These are phyloP conservation scores for Wickerhamiella occidentalis DNA, from an alignment of 805 yeast species.

Conservation along the genomic window DNA sequence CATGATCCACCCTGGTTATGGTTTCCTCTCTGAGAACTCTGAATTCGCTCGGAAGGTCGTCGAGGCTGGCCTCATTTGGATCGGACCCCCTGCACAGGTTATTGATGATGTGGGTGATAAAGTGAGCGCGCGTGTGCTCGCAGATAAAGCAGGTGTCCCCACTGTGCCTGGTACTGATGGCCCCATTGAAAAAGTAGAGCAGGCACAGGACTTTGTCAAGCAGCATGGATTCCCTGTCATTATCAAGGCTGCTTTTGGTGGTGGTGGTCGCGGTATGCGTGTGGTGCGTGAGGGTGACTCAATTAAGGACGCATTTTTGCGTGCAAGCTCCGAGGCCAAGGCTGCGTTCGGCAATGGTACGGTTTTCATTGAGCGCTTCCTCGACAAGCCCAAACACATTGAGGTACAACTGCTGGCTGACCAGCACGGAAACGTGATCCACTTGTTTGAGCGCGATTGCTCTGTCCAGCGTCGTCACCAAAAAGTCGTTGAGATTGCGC, in stretches of 20 bases:
- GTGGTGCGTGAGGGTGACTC: conserved; percentile 95
- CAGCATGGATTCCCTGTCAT: conserved; percentile 91
- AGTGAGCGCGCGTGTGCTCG: conserved; percentile 85
- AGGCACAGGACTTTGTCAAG: conserved; percentile 68
- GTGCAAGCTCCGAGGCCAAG: conserved; percentile 90
- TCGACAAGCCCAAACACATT: conserved; percentile 92
- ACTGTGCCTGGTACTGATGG: conserved; percentile 98
- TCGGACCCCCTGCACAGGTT: conserved; percentile 80
- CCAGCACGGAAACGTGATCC: conserved; percentile 86
- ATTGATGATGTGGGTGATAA: conserved; percentile 95
- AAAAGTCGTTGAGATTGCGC: conserved; percentile 97
- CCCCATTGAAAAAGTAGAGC: conserved; percentile 69
- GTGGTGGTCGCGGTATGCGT: conserved; percentile 99
- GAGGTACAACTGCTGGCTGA: conserved; percentile 96
- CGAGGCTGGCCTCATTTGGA: conserved; percentile 86
- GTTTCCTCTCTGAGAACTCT: conserved; percentile 80
- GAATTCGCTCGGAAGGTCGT: conserved; percentile 88
- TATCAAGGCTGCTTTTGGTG: conserved; percentile 98
- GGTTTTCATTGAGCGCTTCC: conserved; percentile 90
- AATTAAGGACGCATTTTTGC: conserved; percentile 76
- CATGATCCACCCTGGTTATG: conserved; percentile 91
- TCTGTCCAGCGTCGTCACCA: conserved; percentile 99
- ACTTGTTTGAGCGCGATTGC: conserved; percentile 94
- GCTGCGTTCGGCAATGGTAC: conserved; percentile 98
- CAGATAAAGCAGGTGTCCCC: conserved; percentile 72